Evolutionary conservation across 2,329 filamentous ascomycete genomes (phyloP).

Genomic region (Fusarium camptoceras): DNA sequence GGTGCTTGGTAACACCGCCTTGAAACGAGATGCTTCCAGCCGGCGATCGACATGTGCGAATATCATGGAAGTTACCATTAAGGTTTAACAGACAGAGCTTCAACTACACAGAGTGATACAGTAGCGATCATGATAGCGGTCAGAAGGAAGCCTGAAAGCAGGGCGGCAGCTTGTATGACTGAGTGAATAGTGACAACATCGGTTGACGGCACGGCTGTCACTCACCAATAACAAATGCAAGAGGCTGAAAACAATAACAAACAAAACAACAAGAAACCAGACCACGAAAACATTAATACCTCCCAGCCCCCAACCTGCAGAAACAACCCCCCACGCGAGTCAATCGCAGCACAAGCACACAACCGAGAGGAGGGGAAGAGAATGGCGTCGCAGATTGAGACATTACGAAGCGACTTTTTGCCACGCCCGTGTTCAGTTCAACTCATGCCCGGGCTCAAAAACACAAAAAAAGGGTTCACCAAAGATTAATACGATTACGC

Average conservation of each 20-base stretch:
- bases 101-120: conserved; percentile 18
- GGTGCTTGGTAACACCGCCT: conserved; percentile 32
- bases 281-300: not conserved
- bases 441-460: not conserved
- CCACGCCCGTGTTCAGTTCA: conserved; percentile 24
- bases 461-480: conserved; percentile 11
- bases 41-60: conserved; percentile 26
- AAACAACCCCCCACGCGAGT: conserved; percentile 25
- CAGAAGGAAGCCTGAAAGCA: conserved; percentile 11
- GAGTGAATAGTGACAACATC: conserved; percentile 20
- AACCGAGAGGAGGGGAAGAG: conserved; percentile 9
- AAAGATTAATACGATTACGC: conserved; percentile 22
- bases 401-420: conserved; percentile 31
- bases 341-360: conserved; percentile 15
- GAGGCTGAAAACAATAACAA: conserved; percentile 7
- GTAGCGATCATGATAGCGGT: conserved; percentile 7
- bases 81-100: conserved; percentile 27
- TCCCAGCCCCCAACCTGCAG: conserved; percentile 16
- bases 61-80: not conserved
- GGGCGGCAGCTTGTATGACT: conserved; percentile 1
- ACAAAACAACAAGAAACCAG: not conserved
- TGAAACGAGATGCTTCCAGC: conserved; percentile 20
- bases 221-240: not conserved
- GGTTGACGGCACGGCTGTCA: conserved; percentile 5
- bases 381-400: conserved; percentile 39